Evolutionary conservation across 345 rosid genomes (phyloP).

Genomic region (Syzygium aromaticum): DNA sequence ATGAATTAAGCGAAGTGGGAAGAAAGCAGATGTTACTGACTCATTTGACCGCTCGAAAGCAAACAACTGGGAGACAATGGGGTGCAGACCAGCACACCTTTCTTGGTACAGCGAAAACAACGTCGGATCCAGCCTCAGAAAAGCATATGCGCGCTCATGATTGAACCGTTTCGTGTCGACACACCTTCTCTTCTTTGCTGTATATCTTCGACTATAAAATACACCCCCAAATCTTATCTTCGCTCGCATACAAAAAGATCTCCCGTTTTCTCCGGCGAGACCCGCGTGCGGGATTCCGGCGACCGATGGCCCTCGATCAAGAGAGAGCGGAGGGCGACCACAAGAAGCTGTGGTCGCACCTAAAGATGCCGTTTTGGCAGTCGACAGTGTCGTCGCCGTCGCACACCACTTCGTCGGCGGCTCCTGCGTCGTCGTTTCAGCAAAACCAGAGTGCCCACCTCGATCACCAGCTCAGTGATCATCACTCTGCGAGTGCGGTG

Average conservation of each 20-base stretch:
- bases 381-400: slow-evolving; percentile 24
- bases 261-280: background rate
- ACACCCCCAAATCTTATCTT: background rate
- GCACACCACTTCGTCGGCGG: slow-evolving; percentile 13
- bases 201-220: background rate
- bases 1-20: background rate
- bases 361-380: slow-evolving; percentile 59
- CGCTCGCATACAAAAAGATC: background rate
- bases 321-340: slow-evolving; percentile 21
- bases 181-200: background rate
- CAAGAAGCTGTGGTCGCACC: slow-evolving; percentile 27
- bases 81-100: background rate
- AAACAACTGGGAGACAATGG: background rate
- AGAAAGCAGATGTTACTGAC: background rate
- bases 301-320: slow-evolving; percentile 23
- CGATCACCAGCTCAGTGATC: slow-evolving; percentile 14
- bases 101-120: background rate
- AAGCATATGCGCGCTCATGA: background rate
- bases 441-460: slow-evolving; percentile 23
- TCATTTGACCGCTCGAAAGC: background rate
- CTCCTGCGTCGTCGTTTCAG: slow-evolving; percentile 21
- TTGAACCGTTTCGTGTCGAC: background rate
- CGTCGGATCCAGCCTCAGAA: background rate
- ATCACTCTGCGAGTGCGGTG: slow-evolving; percentile 18
- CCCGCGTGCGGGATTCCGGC: background rate